These are phyloP conservation scores for Inga oerstediana DNA, from an alignment of 306 rosid species.

Conservation along the genomic window DNA sequence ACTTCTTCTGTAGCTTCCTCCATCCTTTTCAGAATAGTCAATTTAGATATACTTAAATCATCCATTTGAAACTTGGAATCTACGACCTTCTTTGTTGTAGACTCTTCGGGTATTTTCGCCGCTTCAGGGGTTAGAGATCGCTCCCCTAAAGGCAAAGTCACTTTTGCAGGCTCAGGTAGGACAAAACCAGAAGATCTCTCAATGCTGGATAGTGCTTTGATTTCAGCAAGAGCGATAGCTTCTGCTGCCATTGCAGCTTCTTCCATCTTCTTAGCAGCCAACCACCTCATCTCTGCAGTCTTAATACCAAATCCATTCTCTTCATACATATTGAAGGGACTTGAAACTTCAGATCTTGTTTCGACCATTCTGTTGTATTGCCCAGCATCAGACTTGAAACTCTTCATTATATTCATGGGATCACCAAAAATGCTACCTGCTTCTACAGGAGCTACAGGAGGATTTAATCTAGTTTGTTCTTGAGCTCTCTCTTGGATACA, in stretches of 20 bases:
- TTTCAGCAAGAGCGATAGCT: slow-evolving; percentile 91
- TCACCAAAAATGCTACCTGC: slow-evolving; percentile 24
- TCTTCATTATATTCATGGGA: slow-evolving; percentile 38
- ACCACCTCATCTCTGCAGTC: slow-evolving; percentile 85
- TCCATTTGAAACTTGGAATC: slow-evolving; percentile 60
- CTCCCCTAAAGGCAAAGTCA: slow-evolving; percentile 49
- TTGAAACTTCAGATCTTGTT: slow-evolving; percentile 44
- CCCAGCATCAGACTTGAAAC: slow-evolving; percentile 16
- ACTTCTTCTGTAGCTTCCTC: slow-evolving; percentile 86
- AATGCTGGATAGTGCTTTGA: slow-evolving; percentile 56
- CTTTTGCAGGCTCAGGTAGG: slow-evolving; percentile 61
- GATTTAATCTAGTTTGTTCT: slow-evolving; percentile 41
- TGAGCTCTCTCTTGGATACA: slow-evolving; percentile 52
- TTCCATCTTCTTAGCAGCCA: slow-evolving; percentile 95
- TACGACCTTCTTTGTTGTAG: slow-evolving; percentile 53
- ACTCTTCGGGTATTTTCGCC: slow-evolving; percentile 47
- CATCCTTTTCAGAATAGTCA: slow-evolving; percentile 62
- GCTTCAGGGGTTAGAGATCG: slow-evolving; percentile 40
- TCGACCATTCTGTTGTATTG: slow-evolving; percentile 39
- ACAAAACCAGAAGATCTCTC: slow-evolving; percentile 51
- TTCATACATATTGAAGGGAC: slow-evolving; percentile 39
- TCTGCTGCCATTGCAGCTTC: slow-evolving; percentile 98
- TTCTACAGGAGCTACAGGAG: slow-evolving; percentile 39
- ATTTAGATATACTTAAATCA: slow-evolving; percentile 56
- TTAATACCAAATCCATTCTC: slow-evolving; percentile 49